phyloP scores from a whole-genome alignment of 2,329 filamentous ascomycete genomes.

The Epichloe hybrida region DNA sequence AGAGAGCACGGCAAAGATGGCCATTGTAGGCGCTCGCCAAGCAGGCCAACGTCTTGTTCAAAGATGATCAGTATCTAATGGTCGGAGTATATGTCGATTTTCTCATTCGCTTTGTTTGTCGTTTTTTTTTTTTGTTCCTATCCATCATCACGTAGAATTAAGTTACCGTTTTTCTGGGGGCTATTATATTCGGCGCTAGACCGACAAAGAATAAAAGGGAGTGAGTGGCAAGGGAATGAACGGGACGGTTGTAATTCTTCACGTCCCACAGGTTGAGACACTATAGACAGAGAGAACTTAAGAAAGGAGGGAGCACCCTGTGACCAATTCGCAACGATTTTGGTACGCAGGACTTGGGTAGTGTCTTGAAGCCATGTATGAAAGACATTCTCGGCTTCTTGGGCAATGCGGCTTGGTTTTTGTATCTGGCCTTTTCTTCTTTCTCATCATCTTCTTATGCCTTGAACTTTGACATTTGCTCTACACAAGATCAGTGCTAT shows the following conservation, averaged over 20 bases:
- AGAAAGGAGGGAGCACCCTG: slow-evolving; percentile 15
- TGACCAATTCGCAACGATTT: slow-evolving; percentile 25
- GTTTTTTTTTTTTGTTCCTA: not conserved
- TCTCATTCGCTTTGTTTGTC: not conserved
- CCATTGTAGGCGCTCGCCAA: not conserved
- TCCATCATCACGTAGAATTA: slow-evolving; percentile 1
- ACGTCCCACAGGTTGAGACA: slow-evolving; percentile 19
- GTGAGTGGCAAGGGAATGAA: slow-evolving; percentile 9
- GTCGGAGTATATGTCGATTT: not conserved
- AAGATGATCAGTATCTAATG: not conserved
- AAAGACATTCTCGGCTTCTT: slow-evolving; percentile 18
- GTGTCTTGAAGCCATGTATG: slow-evolving; percentile 20
- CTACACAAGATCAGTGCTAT: not conserved
- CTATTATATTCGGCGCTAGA: slow-evolving; percentile 1
- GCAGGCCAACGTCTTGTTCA: not conserved
- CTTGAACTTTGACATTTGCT: not conserved
- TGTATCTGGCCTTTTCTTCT: slow-evolving; percentile 4
- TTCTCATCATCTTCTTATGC: slow-evolving; percentile 7
- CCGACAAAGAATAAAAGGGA: slow-evolving; percentile 3
- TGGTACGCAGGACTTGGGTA: slow-evolving; percentile 19
- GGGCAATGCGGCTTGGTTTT: slow-evolving; percentile 11
- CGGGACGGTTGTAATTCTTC: slow-evolving; percentile 12
- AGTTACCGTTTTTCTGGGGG: slow-evolving; percentile 3
- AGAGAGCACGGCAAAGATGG: not conserved
- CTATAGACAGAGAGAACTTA: slow-evolving; percentile 21